Percentiles rank a stretch among this genome's conserved stretches.
Evolutionary conservation across 73 alveolate genomes (phyloP).

Genomic region (Symbiodinium pilosum): DNA sequence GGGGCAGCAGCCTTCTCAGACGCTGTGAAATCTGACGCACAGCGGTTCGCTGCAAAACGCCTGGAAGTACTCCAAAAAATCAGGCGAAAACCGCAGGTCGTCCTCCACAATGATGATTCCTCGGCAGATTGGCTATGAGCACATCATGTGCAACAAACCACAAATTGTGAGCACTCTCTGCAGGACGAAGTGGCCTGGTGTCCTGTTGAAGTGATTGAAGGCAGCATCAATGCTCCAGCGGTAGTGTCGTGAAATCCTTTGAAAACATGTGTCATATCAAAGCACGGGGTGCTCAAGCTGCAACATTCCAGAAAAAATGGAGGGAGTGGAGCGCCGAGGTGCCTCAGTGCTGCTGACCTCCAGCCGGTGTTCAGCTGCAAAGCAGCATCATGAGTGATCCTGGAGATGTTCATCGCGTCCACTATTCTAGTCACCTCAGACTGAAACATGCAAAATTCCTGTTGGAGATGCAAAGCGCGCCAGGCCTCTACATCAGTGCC

Average conservation of each 20-base stretch:
- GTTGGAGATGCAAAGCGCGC: not conserved
- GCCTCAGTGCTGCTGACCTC: not conserved
- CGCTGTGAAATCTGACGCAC: too few relatives aligned
- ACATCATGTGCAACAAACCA: not conserved
- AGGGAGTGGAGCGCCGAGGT: not conserved
- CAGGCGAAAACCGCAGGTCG: slow-evolving; percentile 62
- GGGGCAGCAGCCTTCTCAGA: slow-evolving; percentile 49
- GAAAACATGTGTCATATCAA: not conserved
- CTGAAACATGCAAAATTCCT: not conserved
- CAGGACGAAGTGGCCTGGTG: not conserved
- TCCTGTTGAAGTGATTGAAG: not conserved
- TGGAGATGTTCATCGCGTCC: not conserved
- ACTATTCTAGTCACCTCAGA: not conserved
- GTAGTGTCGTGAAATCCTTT: slow-evolving; percentile 60
- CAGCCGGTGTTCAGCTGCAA: not conserved
- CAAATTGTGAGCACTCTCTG: not conserved
- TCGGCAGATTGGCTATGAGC: not conserved
- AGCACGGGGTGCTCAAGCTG: not conserved
- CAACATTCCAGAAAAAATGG: too few relatives aligned
- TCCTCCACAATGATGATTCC: slow-evolving; percentile 80
- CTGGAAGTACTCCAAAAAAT: slow-evolving; percentile 51
- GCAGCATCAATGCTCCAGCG: slow-evolving; percentile 84
- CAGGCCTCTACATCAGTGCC: slow-evolving; percentile 31
- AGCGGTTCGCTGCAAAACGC: not conserved
- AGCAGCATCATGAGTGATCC: not conserved